Evolutionary conservation across 192 early-diverging fungal species (phyloP).

Genomic region (Diversispora epigaea): DNA sequence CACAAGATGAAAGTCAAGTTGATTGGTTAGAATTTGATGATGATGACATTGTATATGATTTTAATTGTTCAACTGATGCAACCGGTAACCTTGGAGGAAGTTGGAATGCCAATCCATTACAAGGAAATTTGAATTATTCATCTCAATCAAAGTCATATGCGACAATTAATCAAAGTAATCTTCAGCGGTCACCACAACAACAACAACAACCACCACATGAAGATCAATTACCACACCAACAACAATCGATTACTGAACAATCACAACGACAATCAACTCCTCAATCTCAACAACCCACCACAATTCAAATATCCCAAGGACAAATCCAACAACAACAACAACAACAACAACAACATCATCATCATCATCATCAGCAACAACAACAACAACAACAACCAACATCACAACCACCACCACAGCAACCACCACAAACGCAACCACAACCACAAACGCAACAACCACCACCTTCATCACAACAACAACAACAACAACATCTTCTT

Average conservation of each 20-base stretch:
- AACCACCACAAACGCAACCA: not conserved
- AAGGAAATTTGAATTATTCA: conserved; percentile 21
- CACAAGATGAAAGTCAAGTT: conserved; percentile 10
- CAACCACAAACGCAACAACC: not conserved
- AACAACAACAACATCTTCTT: not conserved
- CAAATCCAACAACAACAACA: not conserved
- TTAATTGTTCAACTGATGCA: not conserved
- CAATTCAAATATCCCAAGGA: not conserved
- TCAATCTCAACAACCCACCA: not conserved
- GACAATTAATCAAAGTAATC: conserved; percentile 27
- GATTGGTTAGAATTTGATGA: conserved; percentile 30
- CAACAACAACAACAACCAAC: not conserved
- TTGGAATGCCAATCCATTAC: conserved; percentile 18
- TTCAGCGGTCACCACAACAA: conserved; percentile 6
- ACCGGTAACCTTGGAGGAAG: not conserved
- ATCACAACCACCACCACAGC: not conserved
- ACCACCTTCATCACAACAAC: conserved; percentile 9
- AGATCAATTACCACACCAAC: not conserved
- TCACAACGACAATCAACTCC: not conserved
- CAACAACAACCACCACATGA: not conserved
- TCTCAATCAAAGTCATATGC: conserved; percentile 21
- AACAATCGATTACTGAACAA: conserved; percentile 5
- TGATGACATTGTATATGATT: conserved; percentile 26
- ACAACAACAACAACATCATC: too few species aligned
- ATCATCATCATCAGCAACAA: not conserved